Percentiles rank a stretch among this genome's conserved stretches.
Evolutionary conservation across 2,329 filamentous ascomycete genomes (phyloP).

Genomic region (Xylariales sp.): DNA sequence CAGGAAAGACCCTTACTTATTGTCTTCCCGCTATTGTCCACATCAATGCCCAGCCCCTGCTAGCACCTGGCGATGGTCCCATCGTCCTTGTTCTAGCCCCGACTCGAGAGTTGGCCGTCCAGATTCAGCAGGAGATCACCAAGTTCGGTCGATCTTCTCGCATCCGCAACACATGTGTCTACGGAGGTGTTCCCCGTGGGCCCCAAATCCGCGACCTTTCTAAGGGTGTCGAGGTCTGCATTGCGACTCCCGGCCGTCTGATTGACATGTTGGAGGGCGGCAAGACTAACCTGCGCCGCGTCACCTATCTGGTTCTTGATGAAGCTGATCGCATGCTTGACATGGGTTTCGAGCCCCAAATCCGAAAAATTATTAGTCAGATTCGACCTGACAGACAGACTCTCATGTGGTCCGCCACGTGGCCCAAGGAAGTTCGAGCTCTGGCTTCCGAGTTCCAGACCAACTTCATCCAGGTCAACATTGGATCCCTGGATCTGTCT

Average conservation of each 20-base stretch:
- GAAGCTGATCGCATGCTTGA: constrained; percentile 99
- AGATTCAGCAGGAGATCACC: constrained; percentile 97
- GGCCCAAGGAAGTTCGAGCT: constrained; percentile 96
- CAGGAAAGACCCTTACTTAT: constrained; percentile 98
- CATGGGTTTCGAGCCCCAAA: constrained; percentile 99
- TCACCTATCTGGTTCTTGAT: constrained; percentile 96
- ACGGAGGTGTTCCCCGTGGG: constrained; percentile 97
- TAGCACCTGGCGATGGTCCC: constrained; percentile 90
- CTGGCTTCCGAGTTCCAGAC: constrained; percentile 86
- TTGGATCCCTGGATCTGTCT: constrained; percentile 90
- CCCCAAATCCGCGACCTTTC: constrained; percentile 93
- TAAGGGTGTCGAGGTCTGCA: constrained; percentile 95
- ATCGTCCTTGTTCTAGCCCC: constrained; percentile 95
- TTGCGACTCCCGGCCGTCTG: constrained; percentile 93
- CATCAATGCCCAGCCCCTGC: constrained; percentile 97
- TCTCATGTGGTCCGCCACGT: constrained; percentile 99
- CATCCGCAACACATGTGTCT: constrained; percentile 98
- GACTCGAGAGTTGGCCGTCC: constrained; percentile 94
- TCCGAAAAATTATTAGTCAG: constrained; percentile 96
- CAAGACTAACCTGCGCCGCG: constrained; percentile 95
- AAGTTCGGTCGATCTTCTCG: constrained; percentile 98
- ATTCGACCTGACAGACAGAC: constrained; percentile 98
- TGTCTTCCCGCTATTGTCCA: constrained; percentile 97
- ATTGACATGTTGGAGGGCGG: constrained; percentile 98
- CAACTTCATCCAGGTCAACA: constrained; percentile 98